Evolutionary conservation across 1,284 basidiomycete species (phyloP), one percentile per base, ranked within the genome.

Genomic region (Rhodotorula mucilaginosa): DNA sequence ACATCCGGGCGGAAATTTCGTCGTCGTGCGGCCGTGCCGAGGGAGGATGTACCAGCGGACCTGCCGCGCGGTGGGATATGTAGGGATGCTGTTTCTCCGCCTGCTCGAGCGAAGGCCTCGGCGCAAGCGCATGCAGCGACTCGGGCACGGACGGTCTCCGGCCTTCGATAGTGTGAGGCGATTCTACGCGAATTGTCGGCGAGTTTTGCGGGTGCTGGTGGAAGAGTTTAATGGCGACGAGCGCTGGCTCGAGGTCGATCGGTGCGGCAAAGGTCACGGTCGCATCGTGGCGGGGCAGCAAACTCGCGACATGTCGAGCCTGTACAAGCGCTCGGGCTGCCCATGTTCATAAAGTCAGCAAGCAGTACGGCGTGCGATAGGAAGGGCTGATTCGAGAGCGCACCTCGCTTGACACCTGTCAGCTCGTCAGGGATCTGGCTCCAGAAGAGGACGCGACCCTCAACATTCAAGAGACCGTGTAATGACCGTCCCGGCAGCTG

Each of bases 341-440:
- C 3, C 31, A 6, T 21, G 16, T 10, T 3, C 6, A 12, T 15
- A 2, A 5, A 16, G 10, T 65, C 46, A 59, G 56, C 46, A 10
- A 19, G 39, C 18, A 3, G 26, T 57, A 12, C 26, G 52, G 23
- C 23, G 52, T 8, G n/a, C 52, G 19, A 0, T 13, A 29, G 23
- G 13, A 31, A 8, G 6, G 7, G 48, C 29, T 2, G 46, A 23
- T 0, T 2, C 47, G n/a, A 54, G 52, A 47, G n/a, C 65, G n/a
- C 13, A 73, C 74, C 74, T 47, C 74, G 65, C 49, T 65, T 62
- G 29, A 75, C 71, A 3, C 74, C 74, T 2, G 54, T 61, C 5
- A 64, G 47, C 12, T 31, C 54, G 18, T 67, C 34, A 0, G 74
- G 71, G 16, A 73, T 51, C 18, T 62, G 51, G 19, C 47, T 64